Evolutionary conservation across 495 filamentous ascomycete genomes (phyloP), one percentile per base, ranked within the genome.

Genomic region (Thermothielavioides terrestris): DNA sequence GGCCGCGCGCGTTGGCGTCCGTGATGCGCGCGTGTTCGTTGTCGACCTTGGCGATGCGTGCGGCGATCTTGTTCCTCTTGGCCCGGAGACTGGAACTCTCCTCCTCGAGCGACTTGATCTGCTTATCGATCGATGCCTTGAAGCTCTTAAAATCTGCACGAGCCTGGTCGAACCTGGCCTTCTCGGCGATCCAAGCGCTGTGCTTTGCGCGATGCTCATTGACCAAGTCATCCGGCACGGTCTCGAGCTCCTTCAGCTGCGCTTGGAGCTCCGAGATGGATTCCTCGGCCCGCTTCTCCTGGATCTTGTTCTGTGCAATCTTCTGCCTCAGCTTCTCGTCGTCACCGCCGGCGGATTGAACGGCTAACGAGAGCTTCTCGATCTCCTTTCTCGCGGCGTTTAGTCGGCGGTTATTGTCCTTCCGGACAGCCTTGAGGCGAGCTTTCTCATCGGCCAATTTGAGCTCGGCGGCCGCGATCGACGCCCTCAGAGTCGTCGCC

Each of bases 241-340:
- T 74, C 27, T 81, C 83, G 27, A 89, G 62, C 31, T 69, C 76
- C 60, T 84, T 84, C 5, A 90, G 71, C 60, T 91, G 78, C 17
- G 58, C 62, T 22, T 81, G 77, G 2, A 94, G 66, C 22, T 68
- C 74, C 11, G 65, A 70, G 15, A 81, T 77, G 7, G 85, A 79
- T 50, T 92, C 85, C 52, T 94, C 86, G 6, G 89, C 89, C 42
- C 73, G 70, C 67, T 94, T 87, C 55, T 80, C 78, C 65, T 86
- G 86, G 49, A 84, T 87, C 42, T 84, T 83, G 61, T 84, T 85
- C 57, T 86, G 79, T 46, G 85, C 74, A 30, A 85, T 77, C 55
- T 89, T 86, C 59, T 90, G 86, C 49, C 83, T 81, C 56, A 86
- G 80, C 53, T 83, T 78, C 58, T 92, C 90, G 60, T 96, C 90